Evolutionary conservation across 768 basidiomycete genomes (phyloP).

Genomic region (Russula sp.): DNA sequence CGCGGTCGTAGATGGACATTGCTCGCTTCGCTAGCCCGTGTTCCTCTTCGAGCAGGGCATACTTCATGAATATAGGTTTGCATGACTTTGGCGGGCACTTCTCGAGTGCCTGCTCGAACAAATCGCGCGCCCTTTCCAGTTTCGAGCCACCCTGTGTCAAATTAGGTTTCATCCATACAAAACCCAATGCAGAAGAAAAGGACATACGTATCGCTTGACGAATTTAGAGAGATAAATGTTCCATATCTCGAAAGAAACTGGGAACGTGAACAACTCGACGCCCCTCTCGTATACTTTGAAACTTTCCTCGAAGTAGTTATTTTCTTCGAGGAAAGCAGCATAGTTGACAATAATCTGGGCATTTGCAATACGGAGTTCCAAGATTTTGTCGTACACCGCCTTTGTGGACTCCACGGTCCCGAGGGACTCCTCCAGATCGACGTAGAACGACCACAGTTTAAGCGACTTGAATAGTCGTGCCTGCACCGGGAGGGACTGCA

Average conservation of each 20-base stretch:
- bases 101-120: constrained; percentile 96
- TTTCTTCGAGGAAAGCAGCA: constrained; percentile 94
- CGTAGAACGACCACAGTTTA: constrained; percentile 98
- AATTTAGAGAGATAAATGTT: constrained; percentile 98
- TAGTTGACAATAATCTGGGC: constrained; percentile 98
- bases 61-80: constrained; percentile 94
- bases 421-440: constrained; percentile 96
- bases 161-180: constrained; percentile 1
- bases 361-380: constrained; percentile 95
- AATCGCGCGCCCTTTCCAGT: constrained; percentile 91
- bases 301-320: constrained; percentile 97
- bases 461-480: constrained; percentile 93
- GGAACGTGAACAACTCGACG: constrained; percentile 96
- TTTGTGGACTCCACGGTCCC: constrained; percentile 91
- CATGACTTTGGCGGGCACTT: constrained; percentile 94
- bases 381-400: constrained; percentile 91
- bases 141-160: constrained; percentile 79
- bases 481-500: constrained; percentile 79
- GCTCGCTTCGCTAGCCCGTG: constrained; percentile 92
- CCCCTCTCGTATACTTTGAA: constrained; percentile 99
- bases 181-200: neutral
- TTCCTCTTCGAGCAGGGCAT: constrained; percentile 94
- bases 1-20: constrained; percentile 94
- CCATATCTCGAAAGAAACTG: constrained; percentile 98
- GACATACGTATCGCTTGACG: constrained; percentile 87